Evolutionary conservation across 2,329 filamentous ascomycete genomes (phyloP).

Genomic region (Venturia oleaginea): DNA sequence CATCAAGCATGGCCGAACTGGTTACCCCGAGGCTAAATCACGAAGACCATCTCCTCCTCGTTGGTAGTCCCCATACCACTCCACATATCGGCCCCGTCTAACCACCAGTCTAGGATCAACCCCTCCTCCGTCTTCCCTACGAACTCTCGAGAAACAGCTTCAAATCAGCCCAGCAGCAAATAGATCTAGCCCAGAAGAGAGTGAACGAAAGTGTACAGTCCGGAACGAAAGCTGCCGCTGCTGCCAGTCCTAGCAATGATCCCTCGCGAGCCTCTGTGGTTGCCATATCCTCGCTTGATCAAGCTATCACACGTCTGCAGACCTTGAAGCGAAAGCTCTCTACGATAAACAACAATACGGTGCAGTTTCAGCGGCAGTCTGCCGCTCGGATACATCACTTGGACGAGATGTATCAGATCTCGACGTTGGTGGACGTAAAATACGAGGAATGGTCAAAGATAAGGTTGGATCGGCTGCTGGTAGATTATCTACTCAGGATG

Average conservation of each 20-base stretch:
- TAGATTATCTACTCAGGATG: conserved; percentile 83
- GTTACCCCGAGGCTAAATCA: conserved; percentile 60
- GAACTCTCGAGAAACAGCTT: conserved; percentile 93
- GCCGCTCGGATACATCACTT: conserved; percentile 68
- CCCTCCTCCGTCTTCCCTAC: conserved; percentile 82
- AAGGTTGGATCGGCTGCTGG: conserved; percentile 71
- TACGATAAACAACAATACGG: conserved; percentile 49
- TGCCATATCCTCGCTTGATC: conserved; percentile 71
- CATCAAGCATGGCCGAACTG: conserved; percentile 31
- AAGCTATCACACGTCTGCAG: conserved; percentile 77
- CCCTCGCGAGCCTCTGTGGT: conserved; percentile 40
- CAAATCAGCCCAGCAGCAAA: conserved; percentile 68
- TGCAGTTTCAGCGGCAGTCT: conserved; percentile 2
- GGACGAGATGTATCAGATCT: conserved; percentile 68
- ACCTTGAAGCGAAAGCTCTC: conserved; percentile 82
- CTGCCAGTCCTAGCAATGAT: conserved; percentile 34
- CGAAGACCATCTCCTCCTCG: conserved; percentile 65
- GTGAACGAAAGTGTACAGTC: conserved; percentile 50
- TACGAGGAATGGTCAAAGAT: conserved; percentile 86
- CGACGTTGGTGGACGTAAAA: conserved; percentile 77
- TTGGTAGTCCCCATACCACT: conserved; percentile 23
- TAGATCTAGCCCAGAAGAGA: conserved; percentile 60
- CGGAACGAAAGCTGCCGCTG: conserved; percentile 53
- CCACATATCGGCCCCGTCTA: not conserved
- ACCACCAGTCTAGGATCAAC: conserved; percentile 61